Evolutionary conservation across 306 rosid species (phyloP).

Genomic region (Cicer cuneatum): DNA sequence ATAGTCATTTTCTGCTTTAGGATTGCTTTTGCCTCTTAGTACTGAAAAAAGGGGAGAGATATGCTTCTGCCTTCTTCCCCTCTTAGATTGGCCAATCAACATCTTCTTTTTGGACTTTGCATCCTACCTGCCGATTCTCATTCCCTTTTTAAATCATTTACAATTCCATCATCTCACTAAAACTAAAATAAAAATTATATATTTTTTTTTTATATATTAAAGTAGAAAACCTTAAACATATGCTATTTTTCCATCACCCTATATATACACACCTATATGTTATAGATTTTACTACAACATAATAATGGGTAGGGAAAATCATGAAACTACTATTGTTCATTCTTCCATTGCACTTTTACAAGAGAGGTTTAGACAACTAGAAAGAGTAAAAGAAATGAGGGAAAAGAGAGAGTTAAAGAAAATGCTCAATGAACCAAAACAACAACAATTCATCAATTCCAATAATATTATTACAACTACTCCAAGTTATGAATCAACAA

Average conservation of each 20-base stretch:
- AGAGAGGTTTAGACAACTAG: slow-evolving; percentile 83
- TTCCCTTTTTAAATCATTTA: slow-evolving; percentile 52
- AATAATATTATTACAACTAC: neutral
- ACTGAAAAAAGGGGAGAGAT: slow-evolving; percentile 36
- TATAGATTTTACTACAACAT: neutral
- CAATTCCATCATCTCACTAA: slow-evolving; percentile 53
- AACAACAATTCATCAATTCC: slow-evolving; percentile 45
- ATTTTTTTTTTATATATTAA: neutral
- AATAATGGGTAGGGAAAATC: slow-evolving; percentile 63
- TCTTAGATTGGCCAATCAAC: slow-evolving; percentile 71
- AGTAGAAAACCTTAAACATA: slow-evolving; percentile 49
- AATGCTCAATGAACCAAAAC: slow-evolving; percentile 51
- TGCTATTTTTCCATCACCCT: slow-evolving; percentile 36
- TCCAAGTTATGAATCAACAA: slow-evolving; percentile 39
- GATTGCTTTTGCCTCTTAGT: slow-evolving; percentile 55
- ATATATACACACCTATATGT: slow-evolving; percentile 41
- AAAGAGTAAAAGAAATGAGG: slow-evolving; percentile 89
- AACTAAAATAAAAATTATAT: neutral
- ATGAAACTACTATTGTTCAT: slow-evolving; percentile 48
- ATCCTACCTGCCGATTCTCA: slow-evolving; percentile 70
- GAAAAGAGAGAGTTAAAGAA: slow-evolving; percentile 70
- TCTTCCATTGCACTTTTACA: slow-evolving; percentile 88
- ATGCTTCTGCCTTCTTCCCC: slow-evolving; percentile 55
- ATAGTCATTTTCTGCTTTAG: slow-evolving; percentile 53
- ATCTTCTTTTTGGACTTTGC: slow-evolving; percentile 75